A percentile compares a stretch with the other conserved stretches of the same genome.
phyloP scores from a whole-genome alignment of 345 rosid species.

The Corymbia maculata region DNA sequence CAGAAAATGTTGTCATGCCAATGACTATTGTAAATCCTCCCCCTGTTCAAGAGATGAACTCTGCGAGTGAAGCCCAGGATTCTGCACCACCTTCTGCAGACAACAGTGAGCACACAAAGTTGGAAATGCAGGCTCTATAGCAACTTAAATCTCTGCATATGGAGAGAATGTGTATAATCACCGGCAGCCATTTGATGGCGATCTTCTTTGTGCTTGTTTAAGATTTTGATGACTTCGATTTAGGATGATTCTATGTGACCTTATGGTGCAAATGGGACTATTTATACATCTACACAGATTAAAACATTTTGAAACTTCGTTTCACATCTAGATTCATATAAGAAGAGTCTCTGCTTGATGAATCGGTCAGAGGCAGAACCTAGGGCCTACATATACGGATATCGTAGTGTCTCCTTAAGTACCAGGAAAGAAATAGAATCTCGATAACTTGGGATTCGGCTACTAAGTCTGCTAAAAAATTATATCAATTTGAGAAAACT shows the following conservation, averaged over 20 bases:
- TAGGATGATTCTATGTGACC: not conserved
- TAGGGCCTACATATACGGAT: not conserved
- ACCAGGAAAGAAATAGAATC: not conserved
- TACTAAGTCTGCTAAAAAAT: not conserved
- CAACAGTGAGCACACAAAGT: conserved; percentile 13
- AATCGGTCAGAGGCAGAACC: not conserved
- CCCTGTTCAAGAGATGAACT: conserved; percentile 76
- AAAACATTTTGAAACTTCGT: not conserved
- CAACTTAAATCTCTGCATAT: not conserved
- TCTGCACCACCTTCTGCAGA: conserved; percentile 26
- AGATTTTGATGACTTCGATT: not conserved
- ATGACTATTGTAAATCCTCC: conserved; percentile 91
- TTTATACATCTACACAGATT: not conserved
- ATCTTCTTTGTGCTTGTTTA: not conserved
- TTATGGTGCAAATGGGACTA: not conserved
- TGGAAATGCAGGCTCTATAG: conserved; percentile 60
- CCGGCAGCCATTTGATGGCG: not conserved
- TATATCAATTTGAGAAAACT: not conserved
- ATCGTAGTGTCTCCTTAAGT: not conserved
- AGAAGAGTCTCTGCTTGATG: not conserved
- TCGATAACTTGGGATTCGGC: not conserved
- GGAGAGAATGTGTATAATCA: not conserved
- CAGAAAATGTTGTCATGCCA: conserved; percentile 71
- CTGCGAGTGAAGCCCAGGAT: conserved; percentile 28
- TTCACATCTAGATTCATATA: not conserved